These are phyloP conservation scores for Coemansia sp. DNA, from an alignment of 192 early-diverging fungal genomes.

Conservation along the genomic window DNA sequence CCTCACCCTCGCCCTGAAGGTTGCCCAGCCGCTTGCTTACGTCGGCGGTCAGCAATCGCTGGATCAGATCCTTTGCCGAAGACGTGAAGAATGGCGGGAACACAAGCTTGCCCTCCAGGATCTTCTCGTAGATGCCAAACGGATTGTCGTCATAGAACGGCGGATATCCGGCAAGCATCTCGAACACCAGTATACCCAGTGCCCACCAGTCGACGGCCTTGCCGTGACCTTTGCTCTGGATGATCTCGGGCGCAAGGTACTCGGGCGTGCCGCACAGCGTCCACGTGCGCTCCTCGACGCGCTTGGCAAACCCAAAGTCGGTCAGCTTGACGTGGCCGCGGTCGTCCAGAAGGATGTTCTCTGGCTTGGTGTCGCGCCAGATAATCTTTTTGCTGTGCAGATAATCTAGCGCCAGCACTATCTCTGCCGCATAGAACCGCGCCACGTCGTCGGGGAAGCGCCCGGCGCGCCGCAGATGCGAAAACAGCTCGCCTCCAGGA, in stretches of 20 bases:
- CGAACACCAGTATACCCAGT: constrained; percentile 94
- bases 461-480: constrained; percentile 87
- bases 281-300: constrained; percentile 87
- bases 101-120: constrained; percentile 82
- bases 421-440: constrained; percentile 93
- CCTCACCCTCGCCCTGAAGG: constrained; percentile 84
- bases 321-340: constrained; percentile 95
- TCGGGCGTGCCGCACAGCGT: constrained; percentile 98
- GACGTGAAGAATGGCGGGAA: constrained; percentile 89
- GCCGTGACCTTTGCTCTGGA: constrained; percentile 94
- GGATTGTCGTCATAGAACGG: constrained; percentile 98
- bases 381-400: constrained; percentile 92
- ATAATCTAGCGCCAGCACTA: constrained; percentile 93
- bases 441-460: constrained; percentile 95
- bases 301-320: constrained; percentile 98
- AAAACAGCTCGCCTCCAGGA: constrained; percentile 94
- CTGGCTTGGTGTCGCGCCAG: constrained; percentile 96
- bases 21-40: constrained; percentile 93
- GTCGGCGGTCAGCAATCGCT: constrained; percentile 88
- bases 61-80: constrained; percentile 85
- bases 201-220: constrained; percentile 99
- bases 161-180: constrained; percentile 97
- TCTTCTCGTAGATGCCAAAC: constrained; percentile 99
- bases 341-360: constrained; percentile 80
- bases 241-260: constrained; percentile 96